These are phyloP conservation scores for Lolium multiflorum DNA, from an alignment of 176 grass and related monocot genomes.

Conservation along the genomic window DNA sequence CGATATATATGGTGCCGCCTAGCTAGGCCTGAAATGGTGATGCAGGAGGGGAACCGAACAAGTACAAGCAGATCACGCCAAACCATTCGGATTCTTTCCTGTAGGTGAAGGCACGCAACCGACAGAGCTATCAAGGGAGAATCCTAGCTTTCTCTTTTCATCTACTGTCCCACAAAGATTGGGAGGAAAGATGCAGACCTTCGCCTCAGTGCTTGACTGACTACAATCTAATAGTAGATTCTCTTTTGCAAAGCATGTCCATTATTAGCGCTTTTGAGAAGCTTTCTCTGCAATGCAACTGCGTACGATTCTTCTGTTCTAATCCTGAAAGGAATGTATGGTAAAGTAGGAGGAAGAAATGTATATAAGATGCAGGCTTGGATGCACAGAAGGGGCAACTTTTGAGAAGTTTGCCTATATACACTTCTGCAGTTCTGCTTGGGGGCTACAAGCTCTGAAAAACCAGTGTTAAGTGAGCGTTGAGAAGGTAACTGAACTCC, in stretches of 20 bases:
- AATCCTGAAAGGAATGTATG: not conserved
- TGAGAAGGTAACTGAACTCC: not conserved
- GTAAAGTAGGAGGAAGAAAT: not conserved
- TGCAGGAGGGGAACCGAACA: not conserved
- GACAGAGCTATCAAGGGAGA: too few relatives aligned
- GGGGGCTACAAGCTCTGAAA: not conserved
- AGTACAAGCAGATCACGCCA: not conserved
- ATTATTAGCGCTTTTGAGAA: conserved; percentile 2
- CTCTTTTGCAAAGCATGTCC: not conserved
- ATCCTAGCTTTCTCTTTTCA: not conserved
- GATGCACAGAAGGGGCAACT: not conserved
- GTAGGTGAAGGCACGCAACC: not conserved
- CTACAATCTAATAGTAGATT: not conserved
- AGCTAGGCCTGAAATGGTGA: not conserved
- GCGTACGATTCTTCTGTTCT: not conserved
- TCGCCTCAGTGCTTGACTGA: conserved; percentile 6
- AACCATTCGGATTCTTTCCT: not conserved
- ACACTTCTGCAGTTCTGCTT: too few relatives aligned
- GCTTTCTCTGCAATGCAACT: not conserved
- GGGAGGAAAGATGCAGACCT: not conserved
- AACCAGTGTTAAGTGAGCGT: not conserved
- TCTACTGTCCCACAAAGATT: not conserved
- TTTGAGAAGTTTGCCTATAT: too few relatives aligned
- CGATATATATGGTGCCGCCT: not conserved
- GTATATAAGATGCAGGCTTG: not conserved